Evolutionary conservation across 306 rosid species (phyloP), one percentile per base, ranked within the genome.

Genomic region (Senna tora): DNA sequence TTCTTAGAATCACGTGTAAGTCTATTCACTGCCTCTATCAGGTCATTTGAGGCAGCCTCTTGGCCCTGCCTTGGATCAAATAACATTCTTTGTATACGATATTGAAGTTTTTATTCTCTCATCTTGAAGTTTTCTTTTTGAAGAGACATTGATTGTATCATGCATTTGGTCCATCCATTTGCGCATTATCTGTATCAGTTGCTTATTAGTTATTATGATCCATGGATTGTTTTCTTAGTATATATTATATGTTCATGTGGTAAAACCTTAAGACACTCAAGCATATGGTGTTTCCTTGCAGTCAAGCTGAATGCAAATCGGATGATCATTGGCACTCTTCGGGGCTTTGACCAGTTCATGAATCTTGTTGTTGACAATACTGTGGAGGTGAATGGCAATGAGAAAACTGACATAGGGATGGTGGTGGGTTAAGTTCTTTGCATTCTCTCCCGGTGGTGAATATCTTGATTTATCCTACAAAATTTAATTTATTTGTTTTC

Each of bases 311-410:
- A 94, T 79, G 96, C 91, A 11, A 94, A 94, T 79, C 84, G 99
- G 69, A 87, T 86, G 96, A 84, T 94, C 76, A 72, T 93, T 76
- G 98, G 98, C 53, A 93, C 98, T 4, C 96, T 93, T 15, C 84
- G 96, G 19, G 98, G 98, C 14, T 94, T 91, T 65, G 98, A 94
- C 73, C 98, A 94, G 81, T 94, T 94, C 75, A 94, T 94, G 97
- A 94, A 94, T 77, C 85, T 94, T 6, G 97, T 94, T 64, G 84
- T 94, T 70, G 99, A 94, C 83, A 94, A 94, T 78, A 94, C 99
- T 1, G 87, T 85, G 32, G 97, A 94, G 87, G 89, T 94, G 65
- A 91, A 91, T 60, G 97, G 99, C 61, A 84, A 89, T 32, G 97
- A 94, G 52, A 89, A 81, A 76, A 87, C 64, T 15, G 99, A 94